Evolutionary conservation across 2,329 filamentous ascomycete genomes (phyloP), one percentile per base, ranked within the genome.

Genomic region (Neospermospora avenae): DNA sequence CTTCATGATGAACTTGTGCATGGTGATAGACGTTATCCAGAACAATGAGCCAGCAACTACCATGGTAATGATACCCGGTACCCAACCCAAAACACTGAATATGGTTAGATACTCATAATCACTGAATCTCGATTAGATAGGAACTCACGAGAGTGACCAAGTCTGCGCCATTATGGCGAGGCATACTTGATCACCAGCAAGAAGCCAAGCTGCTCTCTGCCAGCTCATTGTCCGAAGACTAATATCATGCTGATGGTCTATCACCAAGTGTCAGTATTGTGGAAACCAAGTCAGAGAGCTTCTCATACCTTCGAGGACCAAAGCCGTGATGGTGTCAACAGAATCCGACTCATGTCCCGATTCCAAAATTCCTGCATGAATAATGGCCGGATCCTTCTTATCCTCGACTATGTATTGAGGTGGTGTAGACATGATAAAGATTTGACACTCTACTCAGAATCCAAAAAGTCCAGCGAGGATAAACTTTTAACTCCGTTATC

Each of bases 1-100:
- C 62, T 79, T 80, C 78, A 81, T 80, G 70, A 81, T 80, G 67
- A 74, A 81, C 57, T 77, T 76, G 71, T 79, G 77, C 77, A 81
- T 80, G 20, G 78, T 80, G 31, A 80, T 75, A 11, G 76, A 78
- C 11, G 78, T 81, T 58, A 80, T 76, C 75, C 75, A 80, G 71
- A 81, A 80, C 3, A 81, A 67, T 4, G 75, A 63, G 28, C 77
- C 77, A 11, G 76, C 74, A 5, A 75, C 64, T 13, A 80, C 61
- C 77, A 80, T 80, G 37, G 76, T 78, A 59, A 79, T 74, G 42
- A 79, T 75, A 5, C 77, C 76, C 2, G 77, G 76, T 20, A 78
- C 76, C 76, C 77, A 78, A 52, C 77, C 77, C 7, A 79, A 65
- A n/a, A 79, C 77, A 44, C 72, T 74, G 20, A 57, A 11, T 31